Evolutionary conservation across 345 rosid genomes (phyloP).

Genomic region (Erodium maritimum): DNA sequence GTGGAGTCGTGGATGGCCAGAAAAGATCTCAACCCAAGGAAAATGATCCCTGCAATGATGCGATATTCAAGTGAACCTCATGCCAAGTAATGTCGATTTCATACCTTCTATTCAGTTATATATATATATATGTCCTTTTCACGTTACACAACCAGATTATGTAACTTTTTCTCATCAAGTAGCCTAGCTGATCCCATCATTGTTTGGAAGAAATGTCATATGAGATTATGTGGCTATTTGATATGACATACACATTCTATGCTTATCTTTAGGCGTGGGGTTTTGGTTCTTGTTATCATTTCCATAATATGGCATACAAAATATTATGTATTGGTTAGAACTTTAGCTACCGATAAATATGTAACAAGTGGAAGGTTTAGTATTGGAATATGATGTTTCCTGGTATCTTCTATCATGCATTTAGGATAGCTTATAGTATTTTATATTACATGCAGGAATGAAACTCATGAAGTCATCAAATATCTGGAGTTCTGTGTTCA

Average conservation of each 20-base stretch:
- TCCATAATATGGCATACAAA: not conserved
- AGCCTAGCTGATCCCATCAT: not conserved
- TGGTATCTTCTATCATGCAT: not conserved
- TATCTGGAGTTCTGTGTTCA: constrained; percentile 90
- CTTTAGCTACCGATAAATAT: not conserved
- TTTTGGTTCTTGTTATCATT: not conserved
- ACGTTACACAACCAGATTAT: not conserved
- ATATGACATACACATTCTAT: no score
- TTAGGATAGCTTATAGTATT: not conserved
- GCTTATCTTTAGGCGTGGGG: not conserved
- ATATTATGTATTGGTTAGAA: not conserved
- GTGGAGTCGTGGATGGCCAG: constrained; percentile 97
- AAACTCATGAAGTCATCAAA: constrained; percentile 96
- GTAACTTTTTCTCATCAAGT: not conserved
- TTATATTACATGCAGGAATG: constrained; percentile 55
- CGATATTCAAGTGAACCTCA: constrained; percentile 98
- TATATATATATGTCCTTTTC: not conserved
- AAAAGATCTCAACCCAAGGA: constrained; percentile 82
- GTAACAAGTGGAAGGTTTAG: not conserved
- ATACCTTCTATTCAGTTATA: not conserved
- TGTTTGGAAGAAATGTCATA: no score
- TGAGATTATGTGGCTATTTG: not conserved
- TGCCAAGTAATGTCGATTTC: constrained; percentile 57
- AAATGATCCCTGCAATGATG: constrained; percentile 96
- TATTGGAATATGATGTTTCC: not conserved